phyloP scores from a whole-genome alignment of 2,329 filamentous ascomycete genomes.

The Cladosporium sp. region DNA sequence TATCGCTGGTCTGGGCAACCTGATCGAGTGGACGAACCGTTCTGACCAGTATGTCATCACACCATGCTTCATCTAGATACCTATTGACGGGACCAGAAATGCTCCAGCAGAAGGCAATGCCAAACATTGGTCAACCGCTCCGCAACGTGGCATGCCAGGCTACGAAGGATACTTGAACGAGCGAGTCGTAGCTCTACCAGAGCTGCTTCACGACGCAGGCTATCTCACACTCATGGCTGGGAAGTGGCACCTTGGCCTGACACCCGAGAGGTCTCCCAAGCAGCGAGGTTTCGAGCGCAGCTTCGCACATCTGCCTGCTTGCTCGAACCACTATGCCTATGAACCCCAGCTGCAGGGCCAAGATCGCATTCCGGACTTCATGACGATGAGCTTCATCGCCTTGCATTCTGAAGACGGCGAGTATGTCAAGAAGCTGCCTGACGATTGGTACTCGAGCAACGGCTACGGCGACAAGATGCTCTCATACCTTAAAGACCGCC shows the following conservation, averaged over 20 bases:
- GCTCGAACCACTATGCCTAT: constrained; percentile 55
- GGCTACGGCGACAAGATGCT: constrained; percentile 39
- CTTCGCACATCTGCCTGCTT: constrained; percentile 58
- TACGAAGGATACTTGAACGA: constrained; percentile 63
- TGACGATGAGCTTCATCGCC: constrained; percentile 40
- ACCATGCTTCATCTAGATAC: background rate
- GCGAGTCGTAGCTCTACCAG: constrained; percentile 54
- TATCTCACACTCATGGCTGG: constrained; percentile 60
- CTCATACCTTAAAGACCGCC: constrained; percentile 33
- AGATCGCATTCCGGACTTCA: constrained; percentile 38
- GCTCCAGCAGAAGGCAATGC: constrained; percentile 46
- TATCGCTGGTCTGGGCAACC: constrained; percentile 55
- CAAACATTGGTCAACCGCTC: constrained; percentile 46
- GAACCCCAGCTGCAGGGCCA: constrained; percentile 42
- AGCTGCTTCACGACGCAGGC: constrained; percentile 55
- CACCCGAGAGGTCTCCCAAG: constrained; percentile 52
- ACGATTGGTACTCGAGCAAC: constrained; percentile 37
- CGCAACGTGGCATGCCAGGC: constrained; percentile 55
- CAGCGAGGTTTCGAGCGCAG: constrained; percentile 56
- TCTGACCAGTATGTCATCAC: constrained; percentile 36
- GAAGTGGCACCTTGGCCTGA: constrained; percentile 61
- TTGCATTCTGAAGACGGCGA: constrained; percentile 37
- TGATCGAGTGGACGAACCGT: constrained; percentile 56
- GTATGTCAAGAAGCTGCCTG: constrained; percentile 36
- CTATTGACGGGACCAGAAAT: constrained; percentile 27